Conservation (phyloP, 164 flowering plant species). For the Magnolia sinica region DNA sequence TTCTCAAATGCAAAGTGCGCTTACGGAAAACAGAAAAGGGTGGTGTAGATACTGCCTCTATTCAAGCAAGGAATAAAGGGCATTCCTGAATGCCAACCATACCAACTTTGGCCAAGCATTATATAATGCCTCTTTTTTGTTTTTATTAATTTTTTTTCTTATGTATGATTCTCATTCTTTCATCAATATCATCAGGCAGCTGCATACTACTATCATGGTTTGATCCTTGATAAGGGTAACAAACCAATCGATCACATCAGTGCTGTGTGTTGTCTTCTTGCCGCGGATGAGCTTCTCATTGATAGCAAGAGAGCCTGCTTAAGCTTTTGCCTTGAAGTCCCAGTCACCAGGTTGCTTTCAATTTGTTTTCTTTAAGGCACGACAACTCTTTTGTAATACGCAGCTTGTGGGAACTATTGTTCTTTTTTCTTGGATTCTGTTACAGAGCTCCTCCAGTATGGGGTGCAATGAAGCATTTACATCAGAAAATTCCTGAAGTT, state of each 20-base stretch:
- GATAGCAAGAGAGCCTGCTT: slow-evolving; percentile 86
- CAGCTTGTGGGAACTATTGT: not conserved
- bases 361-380: not conserved
- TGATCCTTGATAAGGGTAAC: slow-evolving; percentile 75
- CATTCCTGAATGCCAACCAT: not conserved
- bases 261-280: slow-evolving; percentile 81
- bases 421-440: not conserved
- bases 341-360: slow-evolving; percentile 71
- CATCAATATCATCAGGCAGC: slow-evolving; percentile 57
- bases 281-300: slow-evolving; percentile 69
- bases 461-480: slow-evolving; percentile 85
- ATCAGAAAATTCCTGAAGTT: slow-evolving; percentile 76
- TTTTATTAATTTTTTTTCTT: too few relatives aligned
- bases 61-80: slow-evolving; percentile 3
- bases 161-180: not conserved
- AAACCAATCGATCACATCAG: slow-evolving; percentile 60
- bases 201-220: slow-evolving; percentile 91
- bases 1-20: not conserved
- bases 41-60: not conserved
- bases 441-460: slow-evolving; percentile 71
- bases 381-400: not conserved
- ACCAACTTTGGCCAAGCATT: not conserved
- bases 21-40: not conserved
- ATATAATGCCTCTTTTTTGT: not conserved
- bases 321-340: slow-evolving; percentile 70